Conservation (phyloP, 768 basidiomycete species). For the Lactarius akahatsu region DNA sequence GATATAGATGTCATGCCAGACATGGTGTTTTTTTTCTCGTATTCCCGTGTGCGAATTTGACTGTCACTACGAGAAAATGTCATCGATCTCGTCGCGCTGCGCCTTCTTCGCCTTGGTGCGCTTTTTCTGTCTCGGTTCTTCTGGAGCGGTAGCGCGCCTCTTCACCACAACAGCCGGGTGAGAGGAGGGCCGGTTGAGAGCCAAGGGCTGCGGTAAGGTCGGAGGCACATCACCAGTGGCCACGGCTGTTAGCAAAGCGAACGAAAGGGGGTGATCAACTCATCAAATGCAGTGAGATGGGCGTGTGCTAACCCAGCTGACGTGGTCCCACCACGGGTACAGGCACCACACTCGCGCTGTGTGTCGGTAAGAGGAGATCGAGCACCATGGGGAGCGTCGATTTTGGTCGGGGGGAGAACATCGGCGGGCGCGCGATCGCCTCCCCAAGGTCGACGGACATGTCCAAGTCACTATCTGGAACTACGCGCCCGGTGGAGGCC, state of each 20-base stretch:
- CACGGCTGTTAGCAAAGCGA: not conserved
- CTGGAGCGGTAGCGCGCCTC: slow-evolving; percentile 8
- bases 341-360: not conserved
- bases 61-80: slow-evolving; percentile 25
- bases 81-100: slow-evolving; percentile 27
- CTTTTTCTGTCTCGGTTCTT: slow-evolving; percentile 7
- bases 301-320: slow-evolving; percentile 7
- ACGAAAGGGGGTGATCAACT: not conserved
- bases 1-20: not conserved
- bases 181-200: not conserved
- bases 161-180: slow-evolving; percentile 15
- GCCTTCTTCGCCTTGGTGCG: slow-evolving; percentile 7
- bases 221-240: not conserved
- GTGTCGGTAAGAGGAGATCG: not conserved
- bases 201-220: not conserved
- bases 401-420: not conserved
- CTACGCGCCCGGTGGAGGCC: not conserved
- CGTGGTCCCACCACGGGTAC: not conserved
- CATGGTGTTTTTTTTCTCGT: not conserved
- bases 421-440: slow-evolving; percentile 4
- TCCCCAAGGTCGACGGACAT: slow-evolving; percentile 19
- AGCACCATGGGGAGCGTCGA: not conserved
- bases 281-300: not conserved
- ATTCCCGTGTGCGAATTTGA: not conserved
- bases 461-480: slow-evolving; percentile 11